Evolutionary conservation across 148 eudicot species (phyloP).

Genomic region (Mesembryanthemum crystallinum): DNA sequence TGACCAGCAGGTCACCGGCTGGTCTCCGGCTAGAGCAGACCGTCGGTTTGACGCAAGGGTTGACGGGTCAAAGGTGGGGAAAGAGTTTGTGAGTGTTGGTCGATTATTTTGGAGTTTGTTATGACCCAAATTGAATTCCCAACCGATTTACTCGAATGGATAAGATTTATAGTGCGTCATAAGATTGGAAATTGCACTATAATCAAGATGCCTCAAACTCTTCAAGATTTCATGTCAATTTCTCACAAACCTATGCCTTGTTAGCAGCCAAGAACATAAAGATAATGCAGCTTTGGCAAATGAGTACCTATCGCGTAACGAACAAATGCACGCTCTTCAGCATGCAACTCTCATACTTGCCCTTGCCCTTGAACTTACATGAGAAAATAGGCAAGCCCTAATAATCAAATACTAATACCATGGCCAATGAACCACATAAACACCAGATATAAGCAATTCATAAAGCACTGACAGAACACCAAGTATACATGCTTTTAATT

Average conservation of each 20-base stretch:
- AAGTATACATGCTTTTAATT: no score
- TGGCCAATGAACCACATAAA: constrained; percentile 16
- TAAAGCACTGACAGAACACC: constrained; percentile 23
- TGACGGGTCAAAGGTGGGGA: no score
- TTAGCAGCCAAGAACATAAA: constrained; percentile 1
- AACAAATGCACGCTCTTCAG: neutral
- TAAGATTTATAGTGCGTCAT: no score
- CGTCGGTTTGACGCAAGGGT: no score
- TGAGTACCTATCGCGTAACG: neutral
- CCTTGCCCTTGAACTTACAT: constrained; percentile 6
- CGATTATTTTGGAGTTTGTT: no score
- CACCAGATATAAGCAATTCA: constrained; percentile 14
- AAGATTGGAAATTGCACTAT: no score
- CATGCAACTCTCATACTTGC: neutral
- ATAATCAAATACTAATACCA: constrained; percentile 15
- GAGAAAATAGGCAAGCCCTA: constrained; percentile 32
- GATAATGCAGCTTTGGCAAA: neutral
- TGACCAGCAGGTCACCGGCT: no score
- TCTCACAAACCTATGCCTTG: constrained; percentile 2
- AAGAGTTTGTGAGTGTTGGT: no score
- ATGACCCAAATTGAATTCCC: no score
- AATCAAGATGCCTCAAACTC: neutral
- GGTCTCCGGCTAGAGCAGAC: no score
- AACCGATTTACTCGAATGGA: no score
- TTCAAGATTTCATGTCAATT: constrained; percentile 24